Evolutionary conservation across 176 grass and related monocot species (phyloP).

Genomic region (Lolium rigidum): DNA sequence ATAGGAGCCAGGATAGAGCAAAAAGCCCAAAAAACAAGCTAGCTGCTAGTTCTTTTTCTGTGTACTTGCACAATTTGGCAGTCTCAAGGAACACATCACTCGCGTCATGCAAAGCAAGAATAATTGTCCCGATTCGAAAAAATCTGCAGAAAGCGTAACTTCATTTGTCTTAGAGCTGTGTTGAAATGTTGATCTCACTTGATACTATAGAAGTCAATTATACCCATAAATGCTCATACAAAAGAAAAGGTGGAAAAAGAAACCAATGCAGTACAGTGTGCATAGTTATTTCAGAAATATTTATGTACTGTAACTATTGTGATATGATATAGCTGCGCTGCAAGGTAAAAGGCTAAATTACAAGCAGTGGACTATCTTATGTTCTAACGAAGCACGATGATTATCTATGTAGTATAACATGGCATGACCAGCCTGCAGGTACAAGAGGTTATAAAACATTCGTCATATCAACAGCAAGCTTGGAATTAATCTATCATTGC

Average conservation of each 20-base stretch:
- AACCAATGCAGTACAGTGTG: not conserved
- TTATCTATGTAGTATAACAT: slow-evolving; percentile 29
- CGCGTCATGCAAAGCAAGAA: slow-evolving; percentile 95
- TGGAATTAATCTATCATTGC: not conserved
- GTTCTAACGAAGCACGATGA: slow-evolving; percentile 18
- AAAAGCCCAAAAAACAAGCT: slow-evolving; percentile 93
- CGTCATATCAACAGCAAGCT: no score
- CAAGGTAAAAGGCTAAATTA: not conserved
- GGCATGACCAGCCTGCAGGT: slow-evolving; percentile 1
- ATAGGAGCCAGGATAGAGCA: slow-evolving; percentile 83
- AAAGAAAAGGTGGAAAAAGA: slow-evolving; percentile 15
- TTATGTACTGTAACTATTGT: not conserved
- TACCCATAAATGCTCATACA: slow-evolving; percentile 16
- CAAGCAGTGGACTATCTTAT: not conserved
- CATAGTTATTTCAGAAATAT: not conserved
- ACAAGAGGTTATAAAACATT: slow-evolving; percentile 22
- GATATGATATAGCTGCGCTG: slow-evolving; percentile 20
- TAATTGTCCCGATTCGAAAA: slow-evolving; percentile 87
- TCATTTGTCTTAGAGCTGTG: slow-evolving; percentile 20
- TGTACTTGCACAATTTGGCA: slow-evolving; percentile 98
- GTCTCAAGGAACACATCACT: slow-evolving; percentile 95
- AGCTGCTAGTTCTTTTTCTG: slow-evolving; percentile 86
- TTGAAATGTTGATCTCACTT: slow-evolving; percentile 17
- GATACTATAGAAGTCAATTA: not conserved
- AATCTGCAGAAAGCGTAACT: slow-evolving; percentile 60